phyloP scores from a whole-genome alignment of 768 basidiomycete species.

The Rhizopogon rudus region DNA sequence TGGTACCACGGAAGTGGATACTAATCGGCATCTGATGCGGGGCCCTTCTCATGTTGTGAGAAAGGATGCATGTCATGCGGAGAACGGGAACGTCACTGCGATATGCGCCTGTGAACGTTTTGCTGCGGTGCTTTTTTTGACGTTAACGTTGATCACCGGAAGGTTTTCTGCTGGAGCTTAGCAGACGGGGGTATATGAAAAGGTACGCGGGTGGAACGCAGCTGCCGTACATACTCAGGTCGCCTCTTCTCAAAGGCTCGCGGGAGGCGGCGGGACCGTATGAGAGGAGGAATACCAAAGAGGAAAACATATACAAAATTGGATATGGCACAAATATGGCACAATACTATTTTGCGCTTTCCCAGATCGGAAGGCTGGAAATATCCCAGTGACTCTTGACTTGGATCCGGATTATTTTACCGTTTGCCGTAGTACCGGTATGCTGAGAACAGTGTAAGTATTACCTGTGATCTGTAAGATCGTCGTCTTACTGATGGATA shows the following conservation, averaged over 20 bases:
- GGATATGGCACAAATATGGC: neutral
- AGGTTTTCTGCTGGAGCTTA: no score
- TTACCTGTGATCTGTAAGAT: neutral
- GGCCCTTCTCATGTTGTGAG: neutral
- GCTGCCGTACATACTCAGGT: neutral
- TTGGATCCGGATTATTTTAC: neutral
- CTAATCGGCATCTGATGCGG: neutral
- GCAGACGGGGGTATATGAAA: neutral
- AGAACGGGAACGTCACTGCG: neutral
- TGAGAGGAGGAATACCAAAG: neutral
- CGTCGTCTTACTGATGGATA: neutral
- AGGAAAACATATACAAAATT: neutral
- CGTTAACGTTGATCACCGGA: neutral
- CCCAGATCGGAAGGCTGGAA: neutral
- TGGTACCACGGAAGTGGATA: neutral
- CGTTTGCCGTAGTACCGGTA: neutral
- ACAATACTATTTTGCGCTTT: neutral
- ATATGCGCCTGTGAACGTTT: neutral
- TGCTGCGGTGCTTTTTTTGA: neutral
- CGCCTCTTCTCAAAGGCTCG: neutral
- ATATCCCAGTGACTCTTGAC: neutral
- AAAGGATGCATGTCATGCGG: neutral
- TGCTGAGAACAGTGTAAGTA: conserved; percentile 29
- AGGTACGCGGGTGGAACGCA: neutral
- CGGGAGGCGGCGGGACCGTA: neutral